A percentile compares a stretch with the other conserved stretches of the same genome.
Evolutionary conservation across 2,329 filamentous ascomycete genomes (phyloP).

Genomic region (Pseudogymnoascus sp.): DNA sequence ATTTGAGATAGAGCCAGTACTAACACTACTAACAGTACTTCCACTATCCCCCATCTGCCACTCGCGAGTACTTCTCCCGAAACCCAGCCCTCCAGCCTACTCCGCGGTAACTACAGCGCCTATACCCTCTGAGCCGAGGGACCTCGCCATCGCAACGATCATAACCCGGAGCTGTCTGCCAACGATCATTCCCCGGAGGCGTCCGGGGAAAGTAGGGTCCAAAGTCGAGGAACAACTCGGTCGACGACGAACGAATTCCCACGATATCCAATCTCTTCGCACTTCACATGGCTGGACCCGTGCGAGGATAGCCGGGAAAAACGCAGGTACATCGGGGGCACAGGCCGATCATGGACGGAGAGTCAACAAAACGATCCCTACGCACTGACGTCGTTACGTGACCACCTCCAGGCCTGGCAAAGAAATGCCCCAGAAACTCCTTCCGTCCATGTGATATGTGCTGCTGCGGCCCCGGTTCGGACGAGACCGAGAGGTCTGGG

Average conservation of each 20-base stretch:
- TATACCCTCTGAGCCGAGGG: not conserved
- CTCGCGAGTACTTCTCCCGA: slow-evolving; percentile 6
- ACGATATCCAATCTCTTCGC: not conserved
- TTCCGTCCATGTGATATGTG: not conserved
- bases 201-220: not conserved
- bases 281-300: not conserved
- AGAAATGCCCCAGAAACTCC: not conserved
- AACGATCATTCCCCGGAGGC: not conserved
- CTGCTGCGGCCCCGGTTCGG: not conserved
- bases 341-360: slow-evolving; percentile 1
- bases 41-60: not conserved
- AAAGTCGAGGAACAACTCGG: not conserved
- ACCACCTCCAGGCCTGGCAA: not conserved
- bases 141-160: not conserved
- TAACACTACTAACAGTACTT: not conserved
- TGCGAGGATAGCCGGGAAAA: not conserved
- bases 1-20: not conserved
- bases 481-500: not conserved
- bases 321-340: not conserved
- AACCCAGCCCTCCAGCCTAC: not conserved
- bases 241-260: not conserved
- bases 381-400: not conserved
- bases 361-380: not conserved
- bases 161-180: not conserved
- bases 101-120: not conserved